A percentile compares a stretch with the other conserved stretches of the same genome.
phyloP scores from a whole-genome alignment of 2,329 filamentous ascomycete genomes.

The Cladosporium colombiae region DNA sequence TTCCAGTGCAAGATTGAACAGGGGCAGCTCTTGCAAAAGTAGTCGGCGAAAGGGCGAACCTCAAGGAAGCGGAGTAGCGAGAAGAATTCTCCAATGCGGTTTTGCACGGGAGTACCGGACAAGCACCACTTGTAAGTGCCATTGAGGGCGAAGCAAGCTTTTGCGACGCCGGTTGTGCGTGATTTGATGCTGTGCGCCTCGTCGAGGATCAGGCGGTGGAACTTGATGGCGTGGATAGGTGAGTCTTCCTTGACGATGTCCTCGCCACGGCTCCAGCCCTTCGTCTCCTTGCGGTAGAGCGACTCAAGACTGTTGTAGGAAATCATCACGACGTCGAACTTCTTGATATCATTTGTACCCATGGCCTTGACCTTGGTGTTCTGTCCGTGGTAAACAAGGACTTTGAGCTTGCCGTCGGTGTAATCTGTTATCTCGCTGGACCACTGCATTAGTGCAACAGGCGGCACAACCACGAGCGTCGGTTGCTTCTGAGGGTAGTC shows the following conservation, averaged over 20 bases:
- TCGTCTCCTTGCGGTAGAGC: conserved; percentile 86
- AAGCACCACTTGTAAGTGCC: conserved; percentile 93
- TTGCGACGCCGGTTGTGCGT: conserved; percentile 86
- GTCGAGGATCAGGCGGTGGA: conserved; percentile 89
- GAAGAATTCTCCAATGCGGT: conserved; percentile 96
- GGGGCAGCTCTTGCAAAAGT: conserved; percentile 84
- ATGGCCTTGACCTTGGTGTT: conserved; percentile 80
- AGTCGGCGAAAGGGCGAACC: conserved; percentile 84
- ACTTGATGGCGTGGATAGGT: conserved; percentile 77
- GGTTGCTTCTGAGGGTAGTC: conserved; percentile 84
- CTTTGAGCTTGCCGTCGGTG: conserved; percentile 86
- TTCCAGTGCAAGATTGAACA: conserved; percentile 85
- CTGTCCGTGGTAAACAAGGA: conserved; percentile 85
- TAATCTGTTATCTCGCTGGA: conserved; percentile 61
- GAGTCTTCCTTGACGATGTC: conserved; percentile 77
- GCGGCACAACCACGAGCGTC: conserved; percentile 84
- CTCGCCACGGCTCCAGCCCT: conserved; percentile 80
- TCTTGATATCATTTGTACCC: conserved; percentile 71
- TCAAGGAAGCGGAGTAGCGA: conserved; percentile 91
- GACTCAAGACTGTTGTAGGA: conserved; percentile 92
- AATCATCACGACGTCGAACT: conserved; percentile 93
- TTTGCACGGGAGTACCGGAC: conserved; percentile 92
- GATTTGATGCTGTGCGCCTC: conserved; percentile 95
- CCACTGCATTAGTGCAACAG: conserved; percentile 96
- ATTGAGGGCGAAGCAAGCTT: conserved; percentile 88